Evolutionary conservation across 129 eudicot genomes (phyloP).

Genomic region (Artemisia argyi): DNA sequence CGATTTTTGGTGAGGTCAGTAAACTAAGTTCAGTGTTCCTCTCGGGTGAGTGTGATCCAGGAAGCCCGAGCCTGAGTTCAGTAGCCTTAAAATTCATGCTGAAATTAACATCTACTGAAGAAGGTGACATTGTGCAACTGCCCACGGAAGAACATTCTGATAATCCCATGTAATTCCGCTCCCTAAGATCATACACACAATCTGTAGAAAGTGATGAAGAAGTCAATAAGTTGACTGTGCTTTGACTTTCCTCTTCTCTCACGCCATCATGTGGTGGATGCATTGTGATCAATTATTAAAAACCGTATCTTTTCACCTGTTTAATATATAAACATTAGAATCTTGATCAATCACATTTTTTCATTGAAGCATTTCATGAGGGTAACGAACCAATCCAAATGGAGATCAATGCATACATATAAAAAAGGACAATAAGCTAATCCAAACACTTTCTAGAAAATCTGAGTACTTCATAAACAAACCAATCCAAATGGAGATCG

Average conservation of each 20-base stretch:
- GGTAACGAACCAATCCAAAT: too few species aligned
- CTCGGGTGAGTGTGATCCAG: conserved; percentile 55
- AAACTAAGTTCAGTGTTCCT: conserved; percentile 27
- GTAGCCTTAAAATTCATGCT: conserved; percentile 52
- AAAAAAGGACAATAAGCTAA: too few species aligned
- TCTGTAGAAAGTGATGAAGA: conserved; percentile 38
- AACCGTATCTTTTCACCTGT: neutral
- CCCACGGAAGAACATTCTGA: conserved; percentile 60
- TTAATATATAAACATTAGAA: neutral
- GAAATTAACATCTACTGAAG: conserved; percentile 30
- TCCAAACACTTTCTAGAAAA: too few species aligned
- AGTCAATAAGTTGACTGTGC: conserved; percentile 46
- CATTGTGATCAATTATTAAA: conserved; percentile 35
- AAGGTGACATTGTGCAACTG: conserved; percentile 45
- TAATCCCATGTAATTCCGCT: conserved; percentile 49
- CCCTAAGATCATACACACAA: conserved; percentile 39
- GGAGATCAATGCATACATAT: too few species aligned
- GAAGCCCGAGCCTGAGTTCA: conserved; percentile 63
- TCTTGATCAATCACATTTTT: neutral
- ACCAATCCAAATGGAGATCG: too few species aligned
- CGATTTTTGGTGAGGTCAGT: conserved; percentile 29
- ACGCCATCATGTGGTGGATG: conserved; percentile 42
- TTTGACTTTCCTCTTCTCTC: conserved; percentile 44
- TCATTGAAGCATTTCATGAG: neutral
- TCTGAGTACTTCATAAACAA: too few species aligned